Base-by-base conservation (phyloP, 306 rosid genomes). In the Styphnolobium japonicum region DNA sequence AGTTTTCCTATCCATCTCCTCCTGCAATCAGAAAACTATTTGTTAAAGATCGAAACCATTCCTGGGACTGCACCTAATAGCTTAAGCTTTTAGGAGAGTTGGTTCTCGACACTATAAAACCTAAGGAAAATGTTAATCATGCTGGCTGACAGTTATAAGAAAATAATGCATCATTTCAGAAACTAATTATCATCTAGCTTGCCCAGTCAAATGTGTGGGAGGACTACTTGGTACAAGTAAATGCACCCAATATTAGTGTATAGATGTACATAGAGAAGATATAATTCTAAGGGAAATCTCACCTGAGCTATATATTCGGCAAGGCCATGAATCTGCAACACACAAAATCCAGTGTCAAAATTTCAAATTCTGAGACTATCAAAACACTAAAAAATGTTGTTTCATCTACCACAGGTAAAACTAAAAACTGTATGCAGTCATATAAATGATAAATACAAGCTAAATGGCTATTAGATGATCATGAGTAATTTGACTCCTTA, bases 301-400 rank as follows among this genome's bases (percentile, higher is more conserved):
- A 95, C 99, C 99, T 90, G 96, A 73, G 99, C 99, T 80, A 95
- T 95, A 86, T 95, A 95, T 81, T 95, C 99, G 0, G 99, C 98
- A 73, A 91, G 86, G 73, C 99, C 99, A 69, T 90, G 93, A 75
- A 81, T 88, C 99, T 95, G 96, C 93, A 91, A 81, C 25, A 79
- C 64, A 61, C 21, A 74, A 81, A n/a, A 79, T 19, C 67, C 25
- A 53, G 48, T 21, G 87, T 88, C 81, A 90, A 60, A 66, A 40
- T 82, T 67, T 60, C 74, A 55, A 2, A 51, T 45, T 7, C 39
- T 34, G 3, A 29, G 75, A 78, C 53, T 31, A 42, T 15, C 16
- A 36, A 70, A 62, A 51, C 23, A 60, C 25, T 6, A 65, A 40
- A 77, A 81, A 42, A 64, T 23, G 46, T 2, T 7, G 51, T 18